phyloP scores from a whole-genome alignment of 2,329 filamentous ascomycete species.

The Monosporascus sp. region DNA sequence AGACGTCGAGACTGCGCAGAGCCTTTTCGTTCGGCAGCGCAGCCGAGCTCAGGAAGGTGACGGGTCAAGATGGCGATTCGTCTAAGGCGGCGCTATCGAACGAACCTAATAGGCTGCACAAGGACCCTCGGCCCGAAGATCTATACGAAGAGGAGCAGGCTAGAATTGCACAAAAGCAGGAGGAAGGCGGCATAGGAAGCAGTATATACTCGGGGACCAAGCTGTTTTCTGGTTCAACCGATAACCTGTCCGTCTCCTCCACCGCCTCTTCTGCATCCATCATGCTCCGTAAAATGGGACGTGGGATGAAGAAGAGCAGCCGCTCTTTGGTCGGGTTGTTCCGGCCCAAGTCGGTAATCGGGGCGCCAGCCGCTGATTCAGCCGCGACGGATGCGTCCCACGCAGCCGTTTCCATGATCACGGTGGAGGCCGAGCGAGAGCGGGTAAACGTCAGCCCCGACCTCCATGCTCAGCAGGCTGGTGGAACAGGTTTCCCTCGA shows the following conservation, averaged over 20 bases:
- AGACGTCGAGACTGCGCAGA: slow-evolving; percentile 77
- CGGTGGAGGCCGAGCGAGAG: slow-evolving; percentile 87
- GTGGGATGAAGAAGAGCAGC: slow-evolving; percentile 92
- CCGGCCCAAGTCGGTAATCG: slow-evolving; percentile 85
- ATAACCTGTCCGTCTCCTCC: slow-evolving; percentile 88
- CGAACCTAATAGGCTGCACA: slow-evolving; percentile 56
- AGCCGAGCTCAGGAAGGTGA: slow-evolving; percentile 77
- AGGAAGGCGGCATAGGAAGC: slow-evolving; percentile 84
- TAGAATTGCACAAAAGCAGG: slow-evolving; percentile 86
- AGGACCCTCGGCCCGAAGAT: slow-evolving; percentile 57
- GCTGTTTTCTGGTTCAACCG: slow-evolving; percentile 84
- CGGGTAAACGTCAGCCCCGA: slow-evolving; percentile 71
- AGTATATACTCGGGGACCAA: slow-evolving; percentile 88
- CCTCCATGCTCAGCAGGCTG: slow-evolving; percentile 60
- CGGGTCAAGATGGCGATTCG: slow-evolving; percentile 50
- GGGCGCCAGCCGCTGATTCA: slow-evolving; percentile 66
- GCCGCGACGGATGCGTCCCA: slow-evolving; percentile 62
- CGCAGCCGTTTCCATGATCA: slow-evolving; percentile 91
- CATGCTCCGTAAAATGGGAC: slow-evolving; percentile 98
- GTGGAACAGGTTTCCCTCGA: slow-evolving; percentile 77
- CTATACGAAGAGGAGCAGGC: slow-evolving; percentile 82
- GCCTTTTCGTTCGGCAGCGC: slow-evolving; percentile 97
- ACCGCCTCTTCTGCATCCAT: slow-evolving; percentile 86
- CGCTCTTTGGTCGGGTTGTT: slow-evolving; percentile 91
- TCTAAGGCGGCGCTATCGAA: slow-evolving; percentile 19